Evolutionary conservation across 371 early-diverging fungal species (phyloP), one percentile per base, ranked within the genome.

Genomic region (Mucor circinelloides): DNA sequence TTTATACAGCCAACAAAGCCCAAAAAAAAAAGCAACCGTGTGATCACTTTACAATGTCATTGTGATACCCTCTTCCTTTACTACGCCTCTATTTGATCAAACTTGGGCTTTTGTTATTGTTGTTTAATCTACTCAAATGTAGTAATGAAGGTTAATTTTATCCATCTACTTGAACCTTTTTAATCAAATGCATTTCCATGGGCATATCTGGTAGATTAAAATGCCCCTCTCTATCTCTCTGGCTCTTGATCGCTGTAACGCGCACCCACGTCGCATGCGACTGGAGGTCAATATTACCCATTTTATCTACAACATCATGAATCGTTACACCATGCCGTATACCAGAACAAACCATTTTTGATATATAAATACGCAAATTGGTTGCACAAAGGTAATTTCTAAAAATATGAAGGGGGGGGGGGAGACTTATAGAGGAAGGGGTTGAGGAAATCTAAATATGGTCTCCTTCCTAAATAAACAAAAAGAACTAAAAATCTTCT

Each of bases 321-420:
- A 23, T 50, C 23, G 50, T 50, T 50, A 50, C 50, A 50, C 50
- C 10, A 25, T 25, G 50, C 50, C 21, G 23, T 21, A 25, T 50
- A 50, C 25, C 23, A 50, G 50, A 50, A 50, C 50, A 50, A 50
- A 25, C 25, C 25, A 50, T 50, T 25, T 50, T 21, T 25, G 50
- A 50, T 50, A 50, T 50, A 50, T 10, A 50, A 50, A 50, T 50
- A 50, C 50, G 23, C 13, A 50, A 50, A 50, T 50, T 50, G 50
- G 50, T 50, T 25, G 50, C 50, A 50, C 50, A 50, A 23, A 44
- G 50, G 3, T 21, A 50, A 50, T 55, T 63, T 57, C 63, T 64
- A 63, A 23, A 61, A 67, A 67, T 67, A 67, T 67, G 67, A 58
- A 63, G 52, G 52, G 44, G 32, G 55, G 54, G 54, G 52, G 58